Conservation (phyloP, 805 yeast genomes). For the Metschnikowia santaceciliae region DNA sequence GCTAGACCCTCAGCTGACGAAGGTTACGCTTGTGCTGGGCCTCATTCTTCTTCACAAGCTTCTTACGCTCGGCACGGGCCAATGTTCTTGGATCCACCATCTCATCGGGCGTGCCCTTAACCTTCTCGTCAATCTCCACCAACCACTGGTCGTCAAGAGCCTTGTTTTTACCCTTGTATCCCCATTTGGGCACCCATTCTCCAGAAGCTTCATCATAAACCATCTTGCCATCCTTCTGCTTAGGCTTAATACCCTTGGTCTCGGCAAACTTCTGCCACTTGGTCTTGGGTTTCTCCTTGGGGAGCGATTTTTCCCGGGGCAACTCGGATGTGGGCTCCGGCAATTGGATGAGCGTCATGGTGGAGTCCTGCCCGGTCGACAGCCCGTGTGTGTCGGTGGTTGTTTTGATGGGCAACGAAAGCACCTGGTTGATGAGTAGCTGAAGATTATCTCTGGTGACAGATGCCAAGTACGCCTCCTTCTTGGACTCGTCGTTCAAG, state of each 20-base stretch:
- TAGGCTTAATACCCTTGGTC: conserved; percentile 89
- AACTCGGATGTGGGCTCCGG: conserved; percentile 79
- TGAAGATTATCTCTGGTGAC: conserved; percentile 91
- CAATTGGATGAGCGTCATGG: conserved; percentile 75
- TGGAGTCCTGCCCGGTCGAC: conserved; percentile 61
- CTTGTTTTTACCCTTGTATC: conserved; percentile 91
- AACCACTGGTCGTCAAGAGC: conserved; percentile 87
- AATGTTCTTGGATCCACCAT: conserved; percentile 84
- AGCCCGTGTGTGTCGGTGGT: conserved; percentile 69
- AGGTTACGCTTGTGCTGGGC: conserved; percentile 81
- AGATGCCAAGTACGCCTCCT: conserved; percentile 60
- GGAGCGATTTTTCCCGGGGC: conserved; percentile 95
- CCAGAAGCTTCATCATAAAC: conserved; percentile 85
- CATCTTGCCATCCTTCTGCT: conserved; percentile 84
- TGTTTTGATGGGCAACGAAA: conserved; percentile 83
- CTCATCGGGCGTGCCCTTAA: conserved; percentile 48
- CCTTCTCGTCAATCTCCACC: conserved; percentile 85
- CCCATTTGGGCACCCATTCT: conserved; percentile 99
- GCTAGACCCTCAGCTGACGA: conserved; percentile 28
- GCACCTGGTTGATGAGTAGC: conserved; percentile 80
- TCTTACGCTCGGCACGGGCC: conserved; percentile 78
- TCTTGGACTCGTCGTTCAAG: conserved; percentile 50
- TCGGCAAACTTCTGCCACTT: conserved; percentile 97
- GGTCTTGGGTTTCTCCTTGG: conserved; percentile 87
- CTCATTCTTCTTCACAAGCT: conserved; percentile 77